Evolutionary conservation across 345 rosid species (phyloP), one percentile per base, ranked within the genome.

Genomic region (Brassica rapa): DNA sequence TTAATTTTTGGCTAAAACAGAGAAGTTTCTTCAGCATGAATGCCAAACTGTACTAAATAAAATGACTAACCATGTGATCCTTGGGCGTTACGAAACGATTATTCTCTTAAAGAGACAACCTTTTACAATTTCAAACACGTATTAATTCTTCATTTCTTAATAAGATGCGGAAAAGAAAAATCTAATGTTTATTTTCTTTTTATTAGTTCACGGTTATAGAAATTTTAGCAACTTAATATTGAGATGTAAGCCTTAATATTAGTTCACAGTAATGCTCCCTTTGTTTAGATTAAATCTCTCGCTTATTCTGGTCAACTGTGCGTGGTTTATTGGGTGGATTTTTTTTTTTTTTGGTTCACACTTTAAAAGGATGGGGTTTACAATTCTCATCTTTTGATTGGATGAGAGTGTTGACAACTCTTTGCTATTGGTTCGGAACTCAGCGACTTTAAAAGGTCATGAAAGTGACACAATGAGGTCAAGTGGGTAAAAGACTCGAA

Each of bases 401-500:
- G n/a, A n/a, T n/a, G 8, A 61, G 1, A 41, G 19, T 61, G 43
- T 15, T 3, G 68, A 27, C 24, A 16, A 60, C 43, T 60, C 4
- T 60, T 10, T 60, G 33, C 73, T 66, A 62, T 62, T 62, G 21
- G 60, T 73, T 62, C 5, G 25, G 3, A n/a, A 27, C 61, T 29
- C 1, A 61, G 37, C 16, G 24, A 25, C 32, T 73, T 24, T 4
- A 49, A 62, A 33, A 64, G 4, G 6, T 15, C 66, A 5, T 66
- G 78, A 75, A 74, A 65, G 3, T 33, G 64, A 74, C 64, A 65
- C 39, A 33, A 65, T 35, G 56, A 23, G 37, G 78, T 66, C 64
- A 51, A 41, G 6, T 73, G 21, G 21, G 60, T 53, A 53, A 15
- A 53, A 53, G 60, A 53, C 24, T 53, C 3, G 9, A 29, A 25